A percentile compares a stretch with the other conserved stretches of the same genome.
phyloP scores from a whole-genome alignment of 164 flowering plant species.

The Litsea cubeba region DNA sequence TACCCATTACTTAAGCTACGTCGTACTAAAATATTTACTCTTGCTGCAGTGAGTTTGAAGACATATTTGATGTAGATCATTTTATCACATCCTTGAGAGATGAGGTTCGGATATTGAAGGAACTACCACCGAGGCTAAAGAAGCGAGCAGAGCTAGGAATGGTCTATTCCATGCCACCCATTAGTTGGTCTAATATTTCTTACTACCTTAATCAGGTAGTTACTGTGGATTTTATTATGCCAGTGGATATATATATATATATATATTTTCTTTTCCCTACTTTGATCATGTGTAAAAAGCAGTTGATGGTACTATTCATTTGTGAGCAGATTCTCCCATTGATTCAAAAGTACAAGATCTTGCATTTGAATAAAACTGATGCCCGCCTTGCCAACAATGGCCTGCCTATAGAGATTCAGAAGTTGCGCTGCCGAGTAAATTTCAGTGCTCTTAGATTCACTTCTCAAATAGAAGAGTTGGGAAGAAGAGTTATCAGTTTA shows the following conservation, averaged over 20 bases:
- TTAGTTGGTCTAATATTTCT: slow-evolving; percentile 89
- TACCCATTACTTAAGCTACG: neutral
- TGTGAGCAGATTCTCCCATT: slow-evolving; percentile 2
- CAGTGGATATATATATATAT: slow-evolving; percentile 16
- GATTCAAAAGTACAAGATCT: slow-evolving; percentile 1
- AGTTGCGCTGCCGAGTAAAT: slow-evolving; percentile 85
- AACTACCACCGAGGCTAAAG: slow-evolving; percentile 76
- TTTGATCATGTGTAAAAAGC: neutral
- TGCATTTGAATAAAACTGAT: slow-evolving; percentile 52
- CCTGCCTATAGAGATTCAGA: slow-evolving; percentile 73
- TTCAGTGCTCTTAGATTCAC: slow-evolving; percentile 74
- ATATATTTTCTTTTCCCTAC: neutral
- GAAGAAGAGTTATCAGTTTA: slow-evolving; percentile 60
- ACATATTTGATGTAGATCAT: slow-evolving; percentile 90
- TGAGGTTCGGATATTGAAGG: slow-evolving; percentile 76
- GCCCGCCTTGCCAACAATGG: slow-evolving; percentile 84
- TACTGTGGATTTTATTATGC: neutral
- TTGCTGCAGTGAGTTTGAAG: slow-evolving; percentile 75
- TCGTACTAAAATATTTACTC: neutral
- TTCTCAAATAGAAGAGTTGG: slow-evolving; percentile 82
- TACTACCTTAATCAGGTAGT: slow-evolving; percentile 74
- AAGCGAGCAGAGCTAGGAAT: slow-evolving; percentile 53
- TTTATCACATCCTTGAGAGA: slow-evolving; percentile 83
- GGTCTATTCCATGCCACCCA: slow-evolving; percentile 64
- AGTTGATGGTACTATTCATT: neutral